These are phyloP conservation scores for Bodo saltans DNA, from an alignment of 78 protist species.

Conservation along the genomic window DNA sequence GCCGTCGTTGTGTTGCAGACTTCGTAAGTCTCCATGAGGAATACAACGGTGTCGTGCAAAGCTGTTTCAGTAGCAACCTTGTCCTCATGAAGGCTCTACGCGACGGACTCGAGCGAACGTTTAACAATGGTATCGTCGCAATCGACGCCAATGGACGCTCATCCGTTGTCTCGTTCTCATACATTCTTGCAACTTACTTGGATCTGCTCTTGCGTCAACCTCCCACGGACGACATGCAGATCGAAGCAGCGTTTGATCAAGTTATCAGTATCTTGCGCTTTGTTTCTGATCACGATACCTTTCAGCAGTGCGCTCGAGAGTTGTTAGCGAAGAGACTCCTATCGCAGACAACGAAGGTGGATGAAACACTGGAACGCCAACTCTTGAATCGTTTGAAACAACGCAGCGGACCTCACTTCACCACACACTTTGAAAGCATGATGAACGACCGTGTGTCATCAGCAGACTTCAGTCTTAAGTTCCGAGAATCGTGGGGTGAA, in stretches of 20 bases:
- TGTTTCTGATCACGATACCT: constrained; percentile 31
- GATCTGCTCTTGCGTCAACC: no score
- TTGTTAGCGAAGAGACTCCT: constrained; percentile 28
- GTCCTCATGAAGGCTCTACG: no score
- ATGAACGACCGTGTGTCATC: constrained; percentile 17
- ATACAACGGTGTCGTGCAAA: no score
- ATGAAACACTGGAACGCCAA: constrained; percentile 6
- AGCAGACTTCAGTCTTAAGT: background rate
- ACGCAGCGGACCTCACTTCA: constrained; percentile 26
- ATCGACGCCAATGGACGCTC: no score
- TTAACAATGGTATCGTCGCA: no score
- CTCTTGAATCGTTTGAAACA: background rate
- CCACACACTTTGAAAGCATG: constrained; percentile 32
- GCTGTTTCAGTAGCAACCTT: no score
- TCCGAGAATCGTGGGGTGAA: background rate
- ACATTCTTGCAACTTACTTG: constrained; percentile 28
- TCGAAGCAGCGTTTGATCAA: constrained; percentile 21
- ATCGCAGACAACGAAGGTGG: background rate
- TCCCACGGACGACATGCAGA: constrained; percentile 20
- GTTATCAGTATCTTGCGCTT: constrained; percentile 19
- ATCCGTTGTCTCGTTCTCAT: constrained; percentile 2
- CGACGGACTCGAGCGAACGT: no score
- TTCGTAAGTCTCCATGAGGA: no score
- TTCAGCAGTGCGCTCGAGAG: constrained; percentile 21
- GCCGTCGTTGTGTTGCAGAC: no score